Conservation (phyloP, 352 stramenopile genomes). For the Pythium utonaiense region DNA sequence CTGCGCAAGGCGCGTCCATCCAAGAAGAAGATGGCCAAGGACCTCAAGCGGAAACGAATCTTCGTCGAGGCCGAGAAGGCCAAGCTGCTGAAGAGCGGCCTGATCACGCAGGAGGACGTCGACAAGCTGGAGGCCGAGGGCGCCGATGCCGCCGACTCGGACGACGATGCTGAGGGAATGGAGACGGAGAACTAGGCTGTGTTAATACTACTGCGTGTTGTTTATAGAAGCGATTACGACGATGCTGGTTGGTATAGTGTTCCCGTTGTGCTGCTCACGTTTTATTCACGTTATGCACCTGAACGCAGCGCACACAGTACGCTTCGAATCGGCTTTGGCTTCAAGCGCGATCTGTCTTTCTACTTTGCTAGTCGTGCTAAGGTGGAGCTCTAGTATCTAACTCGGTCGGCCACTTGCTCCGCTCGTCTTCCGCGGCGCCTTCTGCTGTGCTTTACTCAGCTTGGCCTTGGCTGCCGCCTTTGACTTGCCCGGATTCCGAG, state of each 20-base stretch:
- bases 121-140: slow-evolving; percentile 69
- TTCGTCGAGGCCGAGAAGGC: slow-evolving; percentile 68
- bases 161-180: slow-evolving; percentile 41
- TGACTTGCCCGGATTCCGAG: slow-evolving; percentile 14
- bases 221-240: slow-evolving; percentile 1
- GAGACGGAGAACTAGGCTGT: slow-evolving; percentile 49
- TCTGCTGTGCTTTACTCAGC: slow-evolving; percentile 13
- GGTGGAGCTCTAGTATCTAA: slow-evolving; percentile 7
- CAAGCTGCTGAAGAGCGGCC: slow-evolving; percentile 70
- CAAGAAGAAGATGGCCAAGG: slow-evolving; percentile 88
- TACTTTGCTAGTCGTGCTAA: too few species aligned
- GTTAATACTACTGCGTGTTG: slow-evolving; percentile 2
- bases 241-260: background rate
- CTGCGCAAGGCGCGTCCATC: slow-evolving; percentile 64
- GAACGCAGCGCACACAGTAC: background rate
- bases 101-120: slow-evolving; percentile 83
- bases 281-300: background rate
- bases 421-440: slow-evolving; percentile 18
- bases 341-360: slow-evolving; percentile 10
- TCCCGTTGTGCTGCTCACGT: background rate
- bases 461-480: slow-evolving; percentile 16
- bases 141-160: slow-evolving; percentile 30
- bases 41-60: slow-evolving; percentile 74
- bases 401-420: slow-evolving; percentile 3
- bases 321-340: slow-evolving; percentile 2